These are phyloP conservation scores for Xylariales sp. DNA, from an alignment of 2,329 filamentous ascomycete genomes.

Conservation along the genomic window DNA sequence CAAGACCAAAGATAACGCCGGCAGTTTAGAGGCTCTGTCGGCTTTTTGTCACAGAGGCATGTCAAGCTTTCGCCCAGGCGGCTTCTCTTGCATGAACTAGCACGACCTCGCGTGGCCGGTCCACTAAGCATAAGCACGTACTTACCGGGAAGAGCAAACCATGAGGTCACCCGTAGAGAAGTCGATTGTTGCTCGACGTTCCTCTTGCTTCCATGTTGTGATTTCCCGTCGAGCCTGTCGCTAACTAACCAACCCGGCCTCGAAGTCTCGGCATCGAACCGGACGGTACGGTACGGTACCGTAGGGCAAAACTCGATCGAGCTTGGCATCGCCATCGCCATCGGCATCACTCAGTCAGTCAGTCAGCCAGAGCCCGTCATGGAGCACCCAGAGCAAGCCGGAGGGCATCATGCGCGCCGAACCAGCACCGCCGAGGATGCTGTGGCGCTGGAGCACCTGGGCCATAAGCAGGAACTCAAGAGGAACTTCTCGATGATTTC, in stretches of 20 bases:
- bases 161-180: no score
- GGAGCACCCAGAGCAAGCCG: no score
- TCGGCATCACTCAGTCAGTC: no score
- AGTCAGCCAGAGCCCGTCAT: no score
- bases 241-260: no score
- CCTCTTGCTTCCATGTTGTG: neutral
- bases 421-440: slow-evolving; percentile 23
- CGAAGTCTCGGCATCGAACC: no score
- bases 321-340: no score
- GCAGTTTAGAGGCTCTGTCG: no score
- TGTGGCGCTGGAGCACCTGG: slow-evolving; percentile 37
- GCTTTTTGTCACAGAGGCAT: slow-evolving; percentile 4
- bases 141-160: slow-evolving; percentile 5
- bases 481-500: slow-evolving; percentile 45
- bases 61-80: slow-evolving; percentile 9
- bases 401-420: slow-evolving; percentile 6
- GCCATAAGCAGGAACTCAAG: slow-evolving; percentile 44
- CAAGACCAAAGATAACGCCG: no score
- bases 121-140: slow-evolving; percentile 2
- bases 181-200: slow-evolving; percentile 4
- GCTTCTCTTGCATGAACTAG: slow-evolving; percentile 6
- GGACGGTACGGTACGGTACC: no score
- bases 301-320: no score
- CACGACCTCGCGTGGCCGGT: neutral
- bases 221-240: no score